These are phyloP conservation scores for Aspergillus neotritici DNA, from an alignment of 2,329 filamentous ascomycete species.

Conservation along the genomic window DNA sequence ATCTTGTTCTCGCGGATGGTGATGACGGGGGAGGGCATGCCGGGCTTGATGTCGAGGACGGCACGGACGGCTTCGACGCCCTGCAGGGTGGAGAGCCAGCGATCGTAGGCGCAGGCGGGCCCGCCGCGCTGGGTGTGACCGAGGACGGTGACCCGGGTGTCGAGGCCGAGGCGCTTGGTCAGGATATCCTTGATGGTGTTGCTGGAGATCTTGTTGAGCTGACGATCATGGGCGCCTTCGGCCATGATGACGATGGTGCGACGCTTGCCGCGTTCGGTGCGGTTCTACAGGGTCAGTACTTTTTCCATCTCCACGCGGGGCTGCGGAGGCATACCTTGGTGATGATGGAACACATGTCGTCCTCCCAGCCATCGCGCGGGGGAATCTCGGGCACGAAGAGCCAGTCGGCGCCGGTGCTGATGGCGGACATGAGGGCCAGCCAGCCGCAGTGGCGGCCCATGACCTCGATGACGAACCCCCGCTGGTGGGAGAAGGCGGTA, in stretches of 20 bases:
- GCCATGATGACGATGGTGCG: conserved; percentile 98
- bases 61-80: conserved; percentile 92
- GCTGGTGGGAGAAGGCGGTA: conserved; percentile 90
- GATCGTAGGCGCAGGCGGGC: conserved; percentile 85
- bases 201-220: conserved; percentile 78
- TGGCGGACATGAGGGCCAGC: conserved; percentile 92
- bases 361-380: conserved; percentile 77
- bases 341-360: conserved; percentile 78
- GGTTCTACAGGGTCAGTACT: conserved; percentile 58
- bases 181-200: conserved; percentile 80
- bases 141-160: conserved; percentile 90
- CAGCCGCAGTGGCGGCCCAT: conserved; percentile 98
- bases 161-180: conserved; percentile 71
- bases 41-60: conserved; percentile 80
- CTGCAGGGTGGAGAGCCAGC: conserved; percentile 86
- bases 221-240: conserved; percentile 81
- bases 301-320: no score
- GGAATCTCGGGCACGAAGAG: conserved; percentile 96
- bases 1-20: conserved; percentile 98
- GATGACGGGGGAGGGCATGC: conserved; percentile 89
- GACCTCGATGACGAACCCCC: conserved; percentile 95
- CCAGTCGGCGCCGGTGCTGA: conserved; percentile 92
- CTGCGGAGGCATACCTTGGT: conserved; percentile 51
- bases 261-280: conserved; percentile 73
- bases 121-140: conserved; percentile 98